A percentile compares a stretch with the other conserved stretches of the same genome.
Evolutionary conservation across 2,329 filamentous ascomycete genomes (phyloP).

Genomic region (Phialophora macrospora): DNA sequence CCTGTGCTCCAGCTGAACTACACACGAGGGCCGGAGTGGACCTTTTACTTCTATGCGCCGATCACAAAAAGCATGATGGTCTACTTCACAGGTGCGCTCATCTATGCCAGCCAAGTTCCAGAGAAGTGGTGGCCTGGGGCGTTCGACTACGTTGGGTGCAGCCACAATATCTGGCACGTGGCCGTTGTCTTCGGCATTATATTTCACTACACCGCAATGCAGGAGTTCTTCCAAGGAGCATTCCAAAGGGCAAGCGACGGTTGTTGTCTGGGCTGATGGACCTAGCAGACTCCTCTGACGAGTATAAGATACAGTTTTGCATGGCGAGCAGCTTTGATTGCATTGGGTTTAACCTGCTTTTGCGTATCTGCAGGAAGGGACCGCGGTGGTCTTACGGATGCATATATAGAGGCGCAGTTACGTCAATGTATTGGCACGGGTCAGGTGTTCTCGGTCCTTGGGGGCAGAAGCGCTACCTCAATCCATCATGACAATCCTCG

Average conservation of each 20-base stretch:
- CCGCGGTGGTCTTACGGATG: neutral
- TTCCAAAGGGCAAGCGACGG: slow-evolving; percentile 66
- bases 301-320: neutral
- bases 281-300: neutral
- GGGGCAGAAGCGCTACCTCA: neutral
- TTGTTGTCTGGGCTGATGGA: slow-evolving; percentile 30
- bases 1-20: slow-evolving; percentile 82
- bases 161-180: slow-evolving; percentile 97
- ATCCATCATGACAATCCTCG: neutral
- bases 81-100: slow-evolving; percentile 79
- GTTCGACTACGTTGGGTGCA: slow-evolving; percentile 94
- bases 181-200: slow-evolving; percentile 93
- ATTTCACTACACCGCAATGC: slow-evolving; percentile 97
- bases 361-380: neutral
- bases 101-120: slow-evolving; percentile 91
- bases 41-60: slow-evolving; percentile 86
- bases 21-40: slow-evolving; percentile 77
- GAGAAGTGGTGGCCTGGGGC: slow-evolving; percentile 90
- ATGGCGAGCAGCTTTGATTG: slow-evolving; percentile 1
- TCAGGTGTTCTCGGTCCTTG: neutral
- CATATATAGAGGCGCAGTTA: slow-evolving; percentile 8
- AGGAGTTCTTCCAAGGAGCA: slow-evolving; percentile 83
- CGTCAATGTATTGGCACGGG: neutral
- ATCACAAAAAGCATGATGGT: slow-evolving; percentile 84
- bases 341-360: neutral